These are phyloP conservation scores for Knufia petricola DNA, from an alignment of 2,329 filamentous ascomycete species.

Conservation along the genomic window DNA sequence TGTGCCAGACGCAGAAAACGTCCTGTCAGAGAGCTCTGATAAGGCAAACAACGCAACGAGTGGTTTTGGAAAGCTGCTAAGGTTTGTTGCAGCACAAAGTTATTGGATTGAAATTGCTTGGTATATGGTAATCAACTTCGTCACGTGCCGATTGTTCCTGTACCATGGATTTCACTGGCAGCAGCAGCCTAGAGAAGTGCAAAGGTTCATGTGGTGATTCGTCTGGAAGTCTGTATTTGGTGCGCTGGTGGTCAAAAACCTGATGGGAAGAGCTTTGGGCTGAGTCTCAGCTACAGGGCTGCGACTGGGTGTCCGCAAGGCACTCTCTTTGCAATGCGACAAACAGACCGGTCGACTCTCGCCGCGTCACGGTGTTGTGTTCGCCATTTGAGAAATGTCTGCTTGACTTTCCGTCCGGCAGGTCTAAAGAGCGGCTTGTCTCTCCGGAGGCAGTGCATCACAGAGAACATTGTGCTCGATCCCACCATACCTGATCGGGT, in stretches of 20 bases:
- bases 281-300: background rate
- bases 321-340: too few relatives aligned
- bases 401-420: background rate
- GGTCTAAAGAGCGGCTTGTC: background rate
- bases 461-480: background rate
- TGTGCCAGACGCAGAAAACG: slow-evolving; percentile 36
- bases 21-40: slow-evolving; percentile 2
- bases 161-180: slow-evolving; percentile 48
- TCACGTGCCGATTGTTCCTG: slow-evolving; percentile 47
- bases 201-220: slow-evolving; percentile 51
- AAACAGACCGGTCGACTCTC: background rate
- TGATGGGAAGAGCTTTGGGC: background rate
- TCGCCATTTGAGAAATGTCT: background rate
- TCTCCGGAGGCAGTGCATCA: background rate
- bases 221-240: background rate
- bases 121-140: slow-evolving; percentile 45
- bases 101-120: slow-evolving; percentile 47
- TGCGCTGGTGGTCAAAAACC: background rate
- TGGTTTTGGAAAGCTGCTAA: slow-evolving; percentile 22
- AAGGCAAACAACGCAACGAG: slow-evolving; percentile 7
- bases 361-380: background rate
- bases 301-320: too few relatives aligned
- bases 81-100: slow-evolving; percentile 21
- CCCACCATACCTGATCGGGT: background rate
- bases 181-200: slow-evolving; percentile 47